These are phyloP conservation scores for Herpetospermum pedunculosum DNA, from an alignment of 306 rosid genomes.

Conservation along the genomic window DNA sequence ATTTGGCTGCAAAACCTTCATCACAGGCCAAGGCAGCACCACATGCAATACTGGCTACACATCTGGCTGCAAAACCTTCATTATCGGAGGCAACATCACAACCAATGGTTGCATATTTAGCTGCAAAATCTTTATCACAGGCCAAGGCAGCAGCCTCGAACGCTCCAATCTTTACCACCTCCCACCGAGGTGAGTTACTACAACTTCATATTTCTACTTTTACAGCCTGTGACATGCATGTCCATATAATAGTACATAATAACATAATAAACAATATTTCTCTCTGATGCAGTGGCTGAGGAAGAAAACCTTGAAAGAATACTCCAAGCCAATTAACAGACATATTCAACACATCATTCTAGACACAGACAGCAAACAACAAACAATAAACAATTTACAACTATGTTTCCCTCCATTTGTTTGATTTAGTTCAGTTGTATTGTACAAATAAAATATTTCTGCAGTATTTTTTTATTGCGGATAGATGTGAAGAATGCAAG, in stretches of 20 bases:
- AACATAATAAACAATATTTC: conserved; percentile 8
- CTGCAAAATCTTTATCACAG: neutral
- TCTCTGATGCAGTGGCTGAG: conserved; percentile 40
- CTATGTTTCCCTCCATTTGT: neutral
- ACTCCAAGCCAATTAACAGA: conserved; percentile 60
- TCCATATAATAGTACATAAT: conserved; percentile 1
- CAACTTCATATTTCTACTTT: neutral
- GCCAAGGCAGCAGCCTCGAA: neutral
- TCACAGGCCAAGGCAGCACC: neutral
- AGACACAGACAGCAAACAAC: neutral
- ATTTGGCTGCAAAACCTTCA: neutral
- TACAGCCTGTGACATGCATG: neutral
- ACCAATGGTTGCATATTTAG: neutral
- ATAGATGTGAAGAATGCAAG: neutral
- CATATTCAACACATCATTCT: conserved; percentile 4
- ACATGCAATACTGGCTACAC: neutral
- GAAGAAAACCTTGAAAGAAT: conserved; percentile 52
- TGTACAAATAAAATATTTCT: neutral
- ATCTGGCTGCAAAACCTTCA: neutral
- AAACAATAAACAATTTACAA: neutral
- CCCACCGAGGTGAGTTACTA: conserved; percentile 38
- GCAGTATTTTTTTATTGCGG: neutral
- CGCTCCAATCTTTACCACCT: conserved; percentile 24
- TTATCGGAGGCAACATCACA: neutral
- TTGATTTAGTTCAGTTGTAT: neutral